Percentiles rank a stretch among this genome's conserved stretches.
Conservation (phyloP, 257 asterid genomes). For the Penstemon eatonii region DNA sequence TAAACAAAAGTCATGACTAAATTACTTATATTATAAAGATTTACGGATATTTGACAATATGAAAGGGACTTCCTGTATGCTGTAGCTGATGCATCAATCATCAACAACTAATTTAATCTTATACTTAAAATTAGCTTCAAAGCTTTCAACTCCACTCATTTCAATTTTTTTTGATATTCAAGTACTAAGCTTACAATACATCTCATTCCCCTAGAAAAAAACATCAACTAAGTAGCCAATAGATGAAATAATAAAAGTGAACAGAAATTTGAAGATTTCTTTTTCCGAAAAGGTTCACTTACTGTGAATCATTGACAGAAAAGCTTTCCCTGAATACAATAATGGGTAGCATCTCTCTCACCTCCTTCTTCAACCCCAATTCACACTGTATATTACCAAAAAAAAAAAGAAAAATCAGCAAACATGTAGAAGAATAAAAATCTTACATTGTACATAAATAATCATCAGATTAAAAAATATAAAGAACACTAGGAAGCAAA, state of each 20-base stretch:
- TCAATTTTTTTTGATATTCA: no score
- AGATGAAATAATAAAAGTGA: background rate
- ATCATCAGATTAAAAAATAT: background rate
- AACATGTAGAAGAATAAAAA: background rate
- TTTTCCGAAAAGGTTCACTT: slow-evolving; percentile 29
- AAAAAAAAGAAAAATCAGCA: background rate
- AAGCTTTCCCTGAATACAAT: slow-evolving; percentile 71
- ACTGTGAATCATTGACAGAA: slow-evolving; percentile 69
- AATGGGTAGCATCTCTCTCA: slow-evolving; percentile 84
- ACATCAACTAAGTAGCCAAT: background rate
- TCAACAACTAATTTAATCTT: background rate
- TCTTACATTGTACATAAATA: background rate
- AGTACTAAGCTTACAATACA: background rate
- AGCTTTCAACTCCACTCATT: background rate
- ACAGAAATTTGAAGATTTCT: background rate
- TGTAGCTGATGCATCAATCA: background rate
- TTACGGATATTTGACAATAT: slow-evolving; percentile 4
- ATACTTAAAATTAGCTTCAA: background rate
- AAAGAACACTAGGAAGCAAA: background rate
- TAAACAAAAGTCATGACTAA: background rate
- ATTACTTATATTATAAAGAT: no score
- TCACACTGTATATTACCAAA: slow-evolving; percentile 53
- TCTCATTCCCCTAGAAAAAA: background rate
- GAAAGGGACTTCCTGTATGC: background rate
- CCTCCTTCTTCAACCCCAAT: slow-evolving; percentile 75